Evolutionary conservation across 1,284 basidiomycete species (phyloP).

Genomic region (Cryptococcus depauperatus): DNA sequence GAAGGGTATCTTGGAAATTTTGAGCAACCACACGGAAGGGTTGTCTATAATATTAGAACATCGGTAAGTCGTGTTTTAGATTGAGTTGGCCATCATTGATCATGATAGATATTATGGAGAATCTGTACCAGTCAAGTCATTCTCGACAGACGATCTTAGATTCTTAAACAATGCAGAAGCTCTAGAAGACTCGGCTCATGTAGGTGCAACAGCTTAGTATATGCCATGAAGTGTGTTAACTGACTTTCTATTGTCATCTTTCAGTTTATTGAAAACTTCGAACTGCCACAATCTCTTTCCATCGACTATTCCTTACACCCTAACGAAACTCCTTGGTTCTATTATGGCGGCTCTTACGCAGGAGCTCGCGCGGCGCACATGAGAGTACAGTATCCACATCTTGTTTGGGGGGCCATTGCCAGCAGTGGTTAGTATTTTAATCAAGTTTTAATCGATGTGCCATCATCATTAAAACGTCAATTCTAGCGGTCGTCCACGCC

Average conservation of each 20-base stretch:
- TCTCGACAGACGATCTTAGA: conserved; percentile 72
- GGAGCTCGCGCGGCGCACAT: conserved; percentile 92
- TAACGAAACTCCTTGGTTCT: conserved; percentile 70
- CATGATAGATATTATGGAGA: conserved; percentile 50
- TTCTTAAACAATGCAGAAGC: conserved; percentile 83
- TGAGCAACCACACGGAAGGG: conserved; percentile 73
- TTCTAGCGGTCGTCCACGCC: conserved; percentile 48
- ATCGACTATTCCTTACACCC: conserved; percentile 54
- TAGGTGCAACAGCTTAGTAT: conserved; percentile 8
- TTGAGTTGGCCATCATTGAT: not conserved
- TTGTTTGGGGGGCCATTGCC: conserved; percentile 85
- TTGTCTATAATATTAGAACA: conserved; percentile 83
- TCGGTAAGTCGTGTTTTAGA: conserved; percentile 49
- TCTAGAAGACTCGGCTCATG: conserved; percentile 75
- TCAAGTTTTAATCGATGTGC: not conserved
- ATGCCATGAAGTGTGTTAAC: not conserved
- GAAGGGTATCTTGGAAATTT: conserved; percentile 71
- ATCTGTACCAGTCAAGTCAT: conserved; percentile 58
- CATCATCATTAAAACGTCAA: conserved; percentile 2
- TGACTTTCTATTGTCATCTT: not conserved
- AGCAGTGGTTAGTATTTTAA: conserved; percentile 55
- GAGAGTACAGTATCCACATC: conserved; percentile 62
- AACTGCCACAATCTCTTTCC: conserved; percentile 56
- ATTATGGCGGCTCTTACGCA: conserved; percentile 77
- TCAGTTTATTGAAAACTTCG: conserved; percentile 72